Evolutionary conservation across 805 yeast genomes (phyloP).

Genomic region (Metschnikowia picachoensis): DNA sequence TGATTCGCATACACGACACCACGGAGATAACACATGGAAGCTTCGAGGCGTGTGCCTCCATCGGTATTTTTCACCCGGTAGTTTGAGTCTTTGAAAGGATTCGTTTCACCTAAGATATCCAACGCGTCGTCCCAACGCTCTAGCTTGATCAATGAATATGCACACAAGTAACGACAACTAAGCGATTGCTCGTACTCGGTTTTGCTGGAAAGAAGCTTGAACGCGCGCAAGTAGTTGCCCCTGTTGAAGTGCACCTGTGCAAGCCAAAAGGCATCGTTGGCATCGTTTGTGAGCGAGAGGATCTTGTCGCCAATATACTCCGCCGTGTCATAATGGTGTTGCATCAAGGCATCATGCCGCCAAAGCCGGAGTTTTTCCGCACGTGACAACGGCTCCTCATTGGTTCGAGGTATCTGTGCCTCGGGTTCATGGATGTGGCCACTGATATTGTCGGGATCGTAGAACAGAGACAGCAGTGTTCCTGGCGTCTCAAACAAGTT

Average conservation of each 20-base stretch:
- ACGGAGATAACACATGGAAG: slow-evolving; percentile 79
- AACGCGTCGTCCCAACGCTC: slow-evolving; percentile 86
- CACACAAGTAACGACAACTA: slow-evolving; percentile 78
- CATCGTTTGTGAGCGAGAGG: slow-evolving; percentile 74
- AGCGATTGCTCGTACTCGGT: slow-evolving; percentile 56
- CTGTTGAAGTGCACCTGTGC: slow-evolving; percentile 82
- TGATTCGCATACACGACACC: slow-evolving; percentile 81
- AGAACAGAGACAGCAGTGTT: slow-evolving; percentile 37
- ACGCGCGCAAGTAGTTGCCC: slow-evolving; percentile 76
- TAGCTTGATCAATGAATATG: slow-evolving; percentile 65
- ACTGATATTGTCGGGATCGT: slow-evolving; percentile 24
- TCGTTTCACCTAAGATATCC: slow-evolving; percentile 76
- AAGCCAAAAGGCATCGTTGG: slow-evolving; percentile 94
- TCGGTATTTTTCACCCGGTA: slow-evolving; percentile 51
- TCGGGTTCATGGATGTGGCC: slow-evolving; percentile 11
- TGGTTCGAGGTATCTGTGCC: neutral
- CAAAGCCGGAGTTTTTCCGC: slow-evolving; percentile 84
- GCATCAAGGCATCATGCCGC: slow-evolving; percentile 92
- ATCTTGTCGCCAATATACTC: slow-evolving; percentile 91
- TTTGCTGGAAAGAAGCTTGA: slow-evolving; percentile 58
- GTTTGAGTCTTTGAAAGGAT: slow-evolving; percentile 57
- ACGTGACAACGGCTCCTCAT: slow-evolving; percentile 54
- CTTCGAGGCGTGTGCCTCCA: slow-evolving; percentile 83
- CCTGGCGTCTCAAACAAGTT: slow-evolving; percentile 43
- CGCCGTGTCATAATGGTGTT: slow-evolving; percentile 87